Evolutionary conservation across 1,139 yeast species (phyloP), one percentile per base, ranked within the genome.

Genomic region (Pichia sp.): DNA sequence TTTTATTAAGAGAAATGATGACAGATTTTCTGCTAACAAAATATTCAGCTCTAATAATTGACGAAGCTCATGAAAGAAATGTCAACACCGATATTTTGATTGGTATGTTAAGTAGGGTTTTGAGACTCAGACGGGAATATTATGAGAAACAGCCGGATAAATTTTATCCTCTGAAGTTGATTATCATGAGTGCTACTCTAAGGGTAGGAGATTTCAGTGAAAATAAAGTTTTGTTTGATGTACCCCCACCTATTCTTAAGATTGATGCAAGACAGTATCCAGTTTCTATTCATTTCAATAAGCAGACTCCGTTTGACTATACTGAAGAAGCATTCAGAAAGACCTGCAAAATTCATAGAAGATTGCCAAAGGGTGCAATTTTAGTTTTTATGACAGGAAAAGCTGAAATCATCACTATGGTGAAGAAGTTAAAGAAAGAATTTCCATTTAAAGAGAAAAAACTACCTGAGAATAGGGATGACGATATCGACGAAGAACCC

Each of bases 11-110:
- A 61, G 99, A 95, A 68, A 83, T 95, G 85, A 85, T 93, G 84
- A 73, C 81, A 0, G 99, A 95, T 63, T 85, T 93, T 59, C 70
- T 85, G 58, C 73, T 95, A 47, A 76, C 79, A 37, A 88, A 87
- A 64, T 95, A 95, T 66, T 89, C 97, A 0, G 84, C 87, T 1
- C 76, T 95, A 43, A 79, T 95, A 34, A 88, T 95, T 55, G 99
- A 95, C 72, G 99, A 93, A 69, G 99, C 99, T 0, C 99, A 95
- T 67, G 99, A 95, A 67, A 80, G 99, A 65, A 91, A 90, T 64
- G 83, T 91, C 56, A 95, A 93, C 63, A 95, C 99, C 0, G 99
- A 95, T 70, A 91, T 95, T 49, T 73, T 95, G 54, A 89, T 95
- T 59, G 99, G 99, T 49, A 87, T 93, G 84, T 73, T 93, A 50